A percentile compares a stretch with the other conserved stretches of the same genome.
These are phyloP conservation scores for Eucalyptus caleyi DNA, from an alignment of 345 rosid species.

Conservation along the genomic window DNA sequence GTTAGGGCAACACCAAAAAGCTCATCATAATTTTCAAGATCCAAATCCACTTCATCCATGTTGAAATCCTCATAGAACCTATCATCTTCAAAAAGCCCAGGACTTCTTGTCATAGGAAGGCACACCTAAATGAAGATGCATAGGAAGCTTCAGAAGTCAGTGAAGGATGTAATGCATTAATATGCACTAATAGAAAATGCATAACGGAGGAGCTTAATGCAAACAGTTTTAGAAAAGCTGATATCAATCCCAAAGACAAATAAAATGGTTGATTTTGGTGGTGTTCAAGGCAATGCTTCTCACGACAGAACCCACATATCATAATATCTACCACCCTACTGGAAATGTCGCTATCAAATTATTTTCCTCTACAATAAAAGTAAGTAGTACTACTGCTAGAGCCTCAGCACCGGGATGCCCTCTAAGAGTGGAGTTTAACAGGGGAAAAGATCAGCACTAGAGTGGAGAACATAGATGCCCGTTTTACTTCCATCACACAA, in stretches of 20 bases:
- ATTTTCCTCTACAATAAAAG: not conserved
- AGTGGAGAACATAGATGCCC: not conserved
- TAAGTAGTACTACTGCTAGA: not conserved
- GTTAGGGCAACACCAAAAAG: conserved; percentile 80
- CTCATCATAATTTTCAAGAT: conserved; percentile 87
- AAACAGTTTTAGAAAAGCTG: not conserved
- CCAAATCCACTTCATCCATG: conserved; percentile 82
- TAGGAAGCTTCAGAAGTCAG: not conserved
- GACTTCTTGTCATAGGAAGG: conserved; percentile 7
- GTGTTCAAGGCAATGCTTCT: not conserved
- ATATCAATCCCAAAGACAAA: not conserved
- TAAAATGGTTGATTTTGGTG: not conserved
- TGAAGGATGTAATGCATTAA: not conserved
- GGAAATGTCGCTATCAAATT: not conserved
- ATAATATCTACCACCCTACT: not conserved
- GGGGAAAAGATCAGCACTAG: not conserved
- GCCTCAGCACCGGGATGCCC: not conserved
- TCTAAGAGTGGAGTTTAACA: not conserved
- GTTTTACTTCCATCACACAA: not conserved
- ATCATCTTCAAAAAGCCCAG: conserved; percentile 39
- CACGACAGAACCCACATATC: not conserved
- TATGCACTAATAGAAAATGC: not conserved
- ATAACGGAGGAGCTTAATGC: not conserved
- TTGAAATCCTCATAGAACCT: conserved; percentile 46
- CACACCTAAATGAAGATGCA: not conserved